phyloP scores from a whole-genome alignment of 306 rosid genomes.

The Dicorynia guianensis region DNA sequence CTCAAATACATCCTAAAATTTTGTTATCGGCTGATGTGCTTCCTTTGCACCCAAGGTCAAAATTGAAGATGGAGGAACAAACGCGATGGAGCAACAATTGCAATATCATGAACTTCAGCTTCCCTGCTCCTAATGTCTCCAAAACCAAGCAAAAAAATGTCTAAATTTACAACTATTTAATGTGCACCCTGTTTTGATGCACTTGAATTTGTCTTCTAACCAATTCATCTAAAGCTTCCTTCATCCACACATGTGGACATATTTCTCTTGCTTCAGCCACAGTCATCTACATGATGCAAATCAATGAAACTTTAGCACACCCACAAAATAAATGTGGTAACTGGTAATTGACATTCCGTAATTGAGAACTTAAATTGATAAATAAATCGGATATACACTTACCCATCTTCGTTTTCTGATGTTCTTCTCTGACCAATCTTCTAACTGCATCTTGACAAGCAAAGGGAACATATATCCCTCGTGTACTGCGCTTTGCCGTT shows the following conservation, averaged over 20 bases:
- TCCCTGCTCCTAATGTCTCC: slow-evolving; percentile 7
- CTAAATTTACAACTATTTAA: slow-evolving; percentile 21
- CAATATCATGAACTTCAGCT: background rate
- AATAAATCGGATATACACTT: slow-evolving; percentile 17
- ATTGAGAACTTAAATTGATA: background rate
- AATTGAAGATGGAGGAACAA: slow-evolving; percentile 5
- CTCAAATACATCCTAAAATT: slow-evolving; percentile 27
- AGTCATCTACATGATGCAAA: slow-evolving; percentile 52
- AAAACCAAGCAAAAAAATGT: background rate
- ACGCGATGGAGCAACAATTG: background rate
- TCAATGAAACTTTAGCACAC: slow-evolving; percentile 33
- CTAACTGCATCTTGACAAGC: slow-evolving; percentile 54
- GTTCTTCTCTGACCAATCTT: slow-evolving; percentile 67
- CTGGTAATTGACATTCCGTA: background rate
- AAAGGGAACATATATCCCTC: slow-evolving; percentile 68
- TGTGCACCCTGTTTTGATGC: background rate
- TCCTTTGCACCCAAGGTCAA: background rate
- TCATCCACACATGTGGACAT: slow-evolving; percentile 77
- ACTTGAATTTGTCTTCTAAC: slow-evolving; percentile 35
- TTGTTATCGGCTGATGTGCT: background rate
- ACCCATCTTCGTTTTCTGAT: slow-evolving; percentile 70
- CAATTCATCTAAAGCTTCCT: slow-evolving; percentile 61
- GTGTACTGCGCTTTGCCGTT: slow-evolving; percentile 52
- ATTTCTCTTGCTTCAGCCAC: slow-evolving; percentile 63
- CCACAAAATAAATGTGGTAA: background rate